A percentile compares a stretch with the other conserved stretches of the same genome.
These are phyloP conservation scores for cucumber (Cucumis sativus) DNA, from an alignment of 306 rosid species.

Conservation along the genomic window DNA sequence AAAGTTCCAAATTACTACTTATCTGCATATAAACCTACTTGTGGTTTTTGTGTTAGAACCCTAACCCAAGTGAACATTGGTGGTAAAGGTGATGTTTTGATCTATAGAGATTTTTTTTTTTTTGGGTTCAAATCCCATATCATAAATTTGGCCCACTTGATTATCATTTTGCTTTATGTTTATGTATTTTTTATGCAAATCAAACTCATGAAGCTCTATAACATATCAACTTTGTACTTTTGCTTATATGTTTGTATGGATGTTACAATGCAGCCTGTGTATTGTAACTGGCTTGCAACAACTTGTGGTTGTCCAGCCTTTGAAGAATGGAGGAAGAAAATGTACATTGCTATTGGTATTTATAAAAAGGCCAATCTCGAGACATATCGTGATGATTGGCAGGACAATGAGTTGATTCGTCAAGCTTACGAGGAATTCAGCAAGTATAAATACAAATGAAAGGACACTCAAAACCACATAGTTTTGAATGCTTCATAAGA, in stretches of 20 bases:
- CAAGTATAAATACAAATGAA: neutral
- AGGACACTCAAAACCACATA: neutral
- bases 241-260: neutral
- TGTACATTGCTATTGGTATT: conserved; percentile 18
- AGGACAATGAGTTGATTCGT: conserved; percentile 25
- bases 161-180: no score
- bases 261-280: conserved; percentile 42
- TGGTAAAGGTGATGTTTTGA: no score
- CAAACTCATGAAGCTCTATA: no score
- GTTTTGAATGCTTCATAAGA: neutral
- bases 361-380: conserved; percentile 20
- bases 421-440: conserved; percentile 41
- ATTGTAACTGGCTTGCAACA: conserved; percentile 51
- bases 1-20: no score
- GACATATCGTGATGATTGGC: conserved; percentile 63
- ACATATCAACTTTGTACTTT: no score
- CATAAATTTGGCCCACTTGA: no score
- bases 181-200: no score
- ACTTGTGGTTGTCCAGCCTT: conserved; percentile 31
- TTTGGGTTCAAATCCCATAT: no score
- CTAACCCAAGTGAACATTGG: no score
- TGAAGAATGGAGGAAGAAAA: conserved; percentile 62
- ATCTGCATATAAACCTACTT: no score
- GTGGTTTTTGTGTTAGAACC: no score
- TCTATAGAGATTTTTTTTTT: no score